Evolutionary conservation across 2,329 filamentous ascomycete genomes (phyloP).

Genomic region (Geosmithia putterillii): DNA sequence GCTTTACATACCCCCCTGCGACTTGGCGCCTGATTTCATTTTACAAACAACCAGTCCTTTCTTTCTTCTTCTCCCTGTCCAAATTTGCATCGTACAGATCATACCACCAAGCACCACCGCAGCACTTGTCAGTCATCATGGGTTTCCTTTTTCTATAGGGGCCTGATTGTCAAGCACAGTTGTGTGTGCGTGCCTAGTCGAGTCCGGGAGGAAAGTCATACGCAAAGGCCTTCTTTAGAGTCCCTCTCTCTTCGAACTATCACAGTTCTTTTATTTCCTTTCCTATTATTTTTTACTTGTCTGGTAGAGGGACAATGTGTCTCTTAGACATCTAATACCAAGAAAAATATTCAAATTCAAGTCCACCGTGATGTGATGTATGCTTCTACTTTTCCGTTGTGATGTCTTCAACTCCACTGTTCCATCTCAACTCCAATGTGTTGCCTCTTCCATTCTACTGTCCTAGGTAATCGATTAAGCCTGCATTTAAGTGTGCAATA

Average conservation of each 20-base stretch:
- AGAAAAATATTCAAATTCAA: slow-evolving; percentile 18
- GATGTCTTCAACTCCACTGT: background rate
- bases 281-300: background rate
- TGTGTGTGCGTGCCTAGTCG: too few species aligned
- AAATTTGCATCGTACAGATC: slow-evolving; percentile 26
- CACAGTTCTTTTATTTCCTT: background rate
- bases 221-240: too few species aligned
- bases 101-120: too few species aligned
- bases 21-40: slow-evolving; percentile 1
- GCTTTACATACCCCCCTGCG: slow-evolving; percentile 23
- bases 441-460: too few species aligned
- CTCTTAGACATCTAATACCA: slow-evolving; percentile 28
- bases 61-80: slow-evolving; percentile 26
- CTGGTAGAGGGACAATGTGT: slow-evolving; percentile 8
- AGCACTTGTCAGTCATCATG: too few species aligned
- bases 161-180: too few species aligned
- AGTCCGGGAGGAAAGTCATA: too few species aligned
- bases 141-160: slow-evolving; percentile 2
- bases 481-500: too few species aligned
- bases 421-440: too few species aligned
- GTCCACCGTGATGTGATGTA: background rate
- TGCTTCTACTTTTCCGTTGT: too few species aligned
- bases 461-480: too few species aligned
- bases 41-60: slow-evolving; percentile 20
- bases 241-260: too few species aligned